These are phyloP conservation scores for Backusella parvicylindrica DNA, from an alignment of 192 early-diverging fungal species.

Conservation along the genomic window DNA sequence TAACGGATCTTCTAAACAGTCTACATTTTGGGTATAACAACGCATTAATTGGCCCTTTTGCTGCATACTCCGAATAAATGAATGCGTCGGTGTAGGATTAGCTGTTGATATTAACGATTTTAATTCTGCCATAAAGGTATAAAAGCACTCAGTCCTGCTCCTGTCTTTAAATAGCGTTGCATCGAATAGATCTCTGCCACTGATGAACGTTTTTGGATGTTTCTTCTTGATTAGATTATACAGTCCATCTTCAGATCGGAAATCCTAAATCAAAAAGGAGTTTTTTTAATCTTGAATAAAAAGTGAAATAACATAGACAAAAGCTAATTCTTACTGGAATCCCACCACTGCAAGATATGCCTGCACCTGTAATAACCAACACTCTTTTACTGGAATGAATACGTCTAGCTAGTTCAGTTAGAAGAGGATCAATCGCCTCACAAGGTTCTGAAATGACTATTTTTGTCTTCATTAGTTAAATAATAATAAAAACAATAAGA, in stretches of 20 bases:
- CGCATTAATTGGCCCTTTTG: conserved; percentile 75
- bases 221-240: conserved; percentile 79
- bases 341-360: conserved; percentile 84
- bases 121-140: conserved; percentile 85
- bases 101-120: conserved; percentile 71
- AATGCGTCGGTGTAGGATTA: conserved; percentile 77
- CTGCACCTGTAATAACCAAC: conserved; percentile 83
- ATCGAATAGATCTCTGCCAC: conserved; percentile 85
- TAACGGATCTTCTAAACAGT: conserved; percentile 80
- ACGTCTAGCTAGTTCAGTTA: conserved; percentile 26
- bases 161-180: conserved; percentile 74
- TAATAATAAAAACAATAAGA: too few relatives aligned
- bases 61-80: conserved; percentile 76
- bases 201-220: conserved; percentile 66
- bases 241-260: conserved; percentile 79
- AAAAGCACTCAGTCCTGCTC: conserved; percentile 61
- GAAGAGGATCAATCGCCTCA: conserved; percentile 27
- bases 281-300: not conserved
- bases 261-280: conserved; percentile 55
- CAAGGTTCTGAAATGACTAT: conserved; percentile 29
- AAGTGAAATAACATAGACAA: too few relatives aligned
- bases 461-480: conserved; percentile 22
- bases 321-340: conserved; percentile 66
- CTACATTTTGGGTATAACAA: conserved; percentile 98
- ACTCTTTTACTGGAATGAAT: conserved; percentile 45